Base-by-base conservation (phyloP, 1,284 basidiomycete genomes). In the Ganoderma lucidum region DNA sequence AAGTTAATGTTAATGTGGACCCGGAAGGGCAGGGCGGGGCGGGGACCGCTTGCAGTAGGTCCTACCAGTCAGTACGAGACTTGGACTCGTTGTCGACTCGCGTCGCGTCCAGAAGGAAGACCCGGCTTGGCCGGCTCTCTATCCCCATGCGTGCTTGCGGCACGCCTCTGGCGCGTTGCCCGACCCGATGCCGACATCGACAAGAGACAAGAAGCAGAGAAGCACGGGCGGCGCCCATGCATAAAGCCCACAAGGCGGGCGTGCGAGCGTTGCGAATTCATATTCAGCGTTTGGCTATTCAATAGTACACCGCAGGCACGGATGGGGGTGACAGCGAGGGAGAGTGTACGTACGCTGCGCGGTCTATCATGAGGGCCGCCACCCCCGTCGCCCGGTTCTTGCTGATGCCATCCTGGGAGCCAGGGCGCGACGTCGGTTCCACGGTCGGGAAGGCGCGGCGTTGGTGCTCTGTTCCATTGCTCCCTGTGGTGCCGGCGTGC, bases 211-310 rank as follows among this genome's bases (percentile, higher is more conserved):
- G 32, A 51, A 6, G 19, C 56, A 37, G 56, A 37, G 37, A 39
- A 59, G 56, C 14, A 60, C 37, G 6, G 8, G 17, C 37, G 37
- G 32, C 56, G 56, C 56, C n/a, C 19, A 59, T 17, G 8, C 35
- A 35, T 35, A 35, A 3, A 35, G 8, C 15, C 17, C 56, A 32
- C 56, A 23, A 9, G 15, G 56, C 35, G 17, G 35, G 35, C 56
- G 56, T 59, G 56, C 56, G 56, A 39, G 56, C 32, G 0, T 2
- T 59, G 56, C 19, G 23, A 64, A 64, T 64, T 64, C 48, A 64
- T 64, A 64, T 64, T 64, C 63, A 64, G 63, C 63, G 63, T 42
- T 56, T 64, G 63, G 51, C 51, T 32, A 55, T 37, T 64, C 63
- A 64, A 64, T 41, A 41, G 41, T 53, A 64, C 51, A 23, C 23